Evolutionary conservation across 257 asterid species (phyloP), one percentile per base, ranked within the genome.

Genomic region (Nicotiana noctiflora): DNA sequence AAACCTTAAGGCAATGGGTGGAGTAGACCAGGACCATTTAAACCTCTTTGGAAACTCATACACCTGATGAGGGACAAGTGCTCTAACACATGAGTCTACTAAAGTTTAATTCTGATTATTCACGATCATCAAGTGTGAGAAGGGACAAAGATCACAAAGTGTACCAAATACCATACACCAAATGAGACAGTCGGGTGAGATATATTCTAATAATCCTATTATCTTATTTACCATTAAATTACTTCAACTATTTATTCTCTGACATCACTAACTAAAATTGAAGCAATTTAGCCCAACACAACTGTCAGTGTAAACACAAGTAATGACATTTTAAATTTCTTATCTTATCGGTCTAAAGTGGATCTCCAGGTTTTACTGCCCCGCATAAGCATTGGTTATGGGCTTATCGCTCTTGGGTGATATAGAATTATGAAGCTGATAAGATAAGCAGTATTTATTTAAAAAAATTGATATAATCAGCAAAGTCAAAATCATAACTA

Each of bases 401-500:
- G 23, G 15, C 49, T 7, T 21, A 46, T 57, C 13, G 60, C 60
- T 72, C 59, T 72, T 72, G 40, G 78, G 49, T 46, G 59, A 13
- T 46, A 72, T 37, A 19, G 3, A 70, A 21, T 40, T 68, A 68
- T 68, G 23, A 6, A 19, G 77, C 77, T 40, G 12, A 40, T 8
- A 40, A 40, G 49, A 40, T 40, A 68, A 68, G 77, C 57, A 40
- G 57, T 6, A n/a, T 19, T 68, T 68, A 2, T 67, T 68, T 68
- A 5, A 68, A 40, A 40, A 19, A 19, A 12, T 40, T 40, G 56
- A 21, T 7, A 44, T 21, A 70, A 44, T 44, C 75, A 70, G 8
- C 74, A 80, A 51, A 62, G 23, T 34, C 4, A 49, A 40, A 67
- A 55, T 51, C 70, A 55, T 40, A 44, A 82, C 79, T 75, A 82